Evolutionary conservation across 2,329 filamentous ascomycete species (phyloP), one percentile per base, ranked within the genome.

Genomic region (Colletotrichum graminicola): DNA sequence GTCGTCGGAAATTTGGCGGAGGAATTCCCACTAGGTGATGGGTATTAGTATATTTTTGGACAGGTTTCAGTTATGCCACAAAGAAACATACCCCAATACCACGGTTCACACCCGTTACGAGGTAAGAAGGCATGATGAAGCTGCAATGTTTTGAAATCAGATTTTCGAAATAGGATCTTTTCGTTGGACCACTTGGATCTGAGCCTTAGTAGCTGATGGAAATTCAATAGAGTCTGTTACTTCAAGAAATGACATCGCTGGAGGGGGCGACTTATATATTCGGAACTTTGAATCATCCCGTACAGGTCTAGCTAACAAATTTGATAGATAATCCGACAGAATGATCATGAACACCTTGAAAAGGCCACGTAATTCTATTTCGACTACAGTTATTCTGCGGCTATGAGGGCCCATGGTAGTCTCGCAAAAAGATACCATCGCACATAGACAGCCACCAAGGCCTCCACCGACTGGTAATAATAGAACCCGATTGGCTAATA

Each of bases 1-100:
- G 23, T 71, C 77, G 26, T 76, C 74, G 1, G 86, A 86, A 4
- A 87, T 73, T 36, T 85, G 79, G 26, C 21, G 54, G 32, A 66
- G 52, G 21, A 66, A 66, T 12, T 10, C 62, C 51, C 51, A 66
- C 62, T 66, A 18, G 23, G 8, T 1, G 14, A 21, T 18, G 16
- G 4, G 7, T 5, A 34, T 63, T 21, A 63, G 61, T 23, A 2
- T 8, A 2, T 11, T 34, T 32, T 10, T 41, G 29, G 14, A n/a
- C 11, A 1, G 5, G 5, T 0, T 21, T 10, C 18, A 23, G 12
- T 18, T 11, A 21, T 23, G 2, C 12, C 21, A 7, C 6, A 21
- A 14, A 1, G 2, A 7, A 10, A 66, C 62, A 1, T 66, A 66
- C 62, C 3, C 62, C 62, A 10, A 66, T 66, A 14, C 62, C 62